A percentile compares a stretch with the other conserved stretches of the same genome.
Evolutionary conservation across 2,329 filamentous ascomycete species (phyloP).

Genomic region (Colletotrichum chrysophilum): DNA sequence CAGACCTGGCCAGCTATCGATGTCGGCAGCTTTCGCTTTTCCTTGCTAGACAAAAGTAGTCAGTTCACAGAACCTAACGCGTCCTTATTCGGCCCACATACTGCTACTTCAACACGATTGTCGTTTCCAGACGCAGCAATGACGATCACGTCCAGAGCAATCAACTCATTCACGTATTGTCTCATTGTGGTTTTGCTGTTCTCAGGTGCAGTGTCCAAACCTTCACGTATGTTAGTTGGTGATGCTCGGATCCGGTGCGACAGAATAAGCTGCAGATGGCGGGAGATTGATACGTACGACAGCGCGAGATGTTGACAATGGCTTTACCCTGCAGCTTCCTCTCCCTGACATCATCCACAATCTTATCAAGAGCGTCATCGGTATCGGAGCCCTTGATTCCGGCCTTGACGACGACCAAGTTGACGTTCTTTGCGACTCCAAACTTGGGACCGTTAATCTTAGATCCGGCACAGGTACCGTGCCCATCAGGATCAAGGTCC

Average conservation of each 20-base stretch:
- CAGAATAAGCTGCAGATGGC: neutral
- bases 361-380: neutral
- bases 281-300: neutral
- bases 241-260: fast-evolving
- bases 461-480: neutral
- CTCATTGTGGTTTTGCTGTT: neutral
- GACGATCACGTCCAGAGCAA: neutral
- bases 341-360: neutral
- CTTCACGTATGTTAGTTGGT: neutral
- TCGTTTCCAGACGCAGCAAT: neutral
- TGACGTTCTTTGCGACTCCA: neutral
- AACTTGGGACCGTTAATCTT: neutral
- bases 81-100: neutral
- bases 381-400: neutral
- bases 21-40: neutral
- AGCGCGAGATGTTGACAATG: neutral
- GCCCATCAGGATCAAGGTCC: neutral
- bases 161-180: neutral
- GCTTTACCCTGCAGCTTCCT: neutral
- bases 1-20: neutral
- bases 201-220: fast-evolving
- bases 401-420: neutral
- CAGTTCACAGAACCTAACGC: neutral
- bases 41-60: neutral
- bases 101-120: neutral